These are phyloP conservation scores for Metarhizium guizhouense DNA, from an alignment of 2,329 filamentous ascomycete genomes.

Conservation along the genomic window DNA sequence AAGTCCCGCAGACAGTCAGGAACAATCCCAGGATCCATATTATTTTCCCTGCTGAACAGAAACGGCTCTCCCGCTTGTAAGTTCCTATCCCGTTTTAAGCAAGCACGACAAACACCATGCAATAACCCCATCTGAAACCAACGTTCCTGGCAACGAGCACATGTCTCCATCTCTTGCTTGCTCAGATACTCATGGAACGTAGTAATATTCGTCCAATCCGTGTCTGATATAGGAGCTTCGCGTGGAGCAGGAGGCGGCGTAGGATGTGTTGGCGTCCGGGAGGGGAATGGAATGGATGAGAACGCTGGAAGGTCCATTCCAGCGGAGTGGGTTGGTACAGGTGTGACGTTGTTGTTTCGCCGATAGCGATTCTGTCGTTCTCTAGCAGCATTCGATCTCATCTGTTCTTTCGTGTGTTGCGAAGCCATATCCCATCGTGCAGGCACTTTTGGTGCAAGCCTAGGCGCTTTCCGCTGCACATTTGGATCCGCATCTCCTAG, in stretches of 20 bases:
- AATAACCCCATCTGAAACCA: not conserved
- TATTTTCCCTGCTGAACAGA: too few relatives aligned
- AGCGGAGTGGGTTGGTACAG: not conserved
- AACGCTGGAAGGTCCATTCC: not conserved
- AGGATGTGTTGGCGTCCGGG: too few relatives aligned
- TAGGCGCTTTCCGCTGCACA: not conserved
- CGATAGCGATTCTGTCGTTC: not conserved
- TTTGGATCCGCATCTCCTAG: not conserved
- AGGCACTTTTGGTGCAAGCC: not conserved
- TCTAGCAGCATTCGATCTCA: not conserved
- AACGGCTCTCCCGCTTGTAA: too few relatives aligned
- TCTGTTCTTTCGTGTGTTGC: not conserved
- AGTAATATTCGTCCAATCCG: too few relatives aligned
- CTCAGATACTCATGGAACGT: too few relatives aligned
- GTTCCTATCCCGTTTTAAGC: too few relatives aligned
- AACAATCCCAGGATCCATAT: too few relatives aligned
- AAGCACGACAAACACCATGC: too few relatives aligned
- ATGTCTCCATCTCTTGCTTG: not conserved
- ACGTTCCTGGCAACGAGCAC: not conserved
- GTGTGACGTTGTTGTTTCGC: not conserved
- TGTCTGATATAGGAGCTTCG: too few relatives aligned
- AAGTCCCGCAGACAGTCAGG: too few relatives aligned
- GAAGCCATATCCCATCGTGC: not conserved
- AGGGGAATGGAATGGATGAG: too few relatives aligned
- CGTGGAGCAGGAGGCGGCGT: too few relatives aligned